Evolutionary conservation across 2,329 filamentous ascomycete genomes (phyloP), one percentile per base, ranked within the genome.

Genomic region (Malbranchea cinnamomea): DNA sequence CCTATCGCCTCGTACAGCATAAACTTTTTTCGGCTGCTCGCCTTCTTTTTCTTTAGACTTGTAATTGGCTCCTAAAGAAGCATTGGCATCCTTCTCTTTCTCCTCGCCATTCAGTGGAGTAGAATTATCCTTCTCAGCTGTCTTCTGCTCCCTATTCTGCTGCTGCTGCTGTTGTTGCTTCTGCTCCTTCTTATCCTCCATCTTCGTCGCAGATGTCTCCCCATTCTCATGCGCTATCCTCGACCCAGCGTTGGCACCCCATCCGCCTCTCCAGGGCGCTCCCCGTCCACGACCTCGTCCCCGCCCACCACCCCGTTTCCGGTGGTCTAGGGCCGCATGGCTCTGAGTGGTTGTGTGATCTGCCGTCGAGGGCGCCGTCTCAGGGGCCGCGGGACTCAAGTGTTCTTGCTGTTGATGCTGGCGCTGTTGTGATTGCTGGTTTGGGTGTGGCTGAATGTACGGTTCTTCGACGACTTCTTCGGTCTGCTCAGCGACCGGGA

Each of bases 1-100:
- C 26, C 67, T 56, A 40, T 70, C 67, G 11, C 66, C 67, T 6
- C 65, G 56, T 6, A 70, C 67, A 22, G 67, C 63, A 5, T 56
- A 56, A 14, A 53, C 46, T 24, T 47, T 53, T 24, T 47, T 53
- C 31, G 41, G 44, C 4, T 39, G 37, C 14, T 48, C 48, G 6
- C 40, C 19, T 4, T 41, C 40, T 31, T 41, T 45, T 8, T 21
- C 10, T 13, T 35, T 25, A 3, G 23, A 13, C 20, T 28, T 28
- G 5, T 13, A 11, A 10, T 6, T 20, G 10, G 12, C 18, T 7
- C 15, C 23, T n/a, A 30, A 17, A 19, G 10, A 19, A 3, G 6
- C 23, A 12, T 19, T 7, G 12, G 13, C 21, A 22, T 25, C 28
- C 3, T 11, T 10, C 19, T 16, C 25, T 7, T 14, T 15, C 9